Evolutionary conservation across 2,329 filamentous ascomycete genomes (phyloP).

Genomic region (Albifimbria verrucaria): DNA sequence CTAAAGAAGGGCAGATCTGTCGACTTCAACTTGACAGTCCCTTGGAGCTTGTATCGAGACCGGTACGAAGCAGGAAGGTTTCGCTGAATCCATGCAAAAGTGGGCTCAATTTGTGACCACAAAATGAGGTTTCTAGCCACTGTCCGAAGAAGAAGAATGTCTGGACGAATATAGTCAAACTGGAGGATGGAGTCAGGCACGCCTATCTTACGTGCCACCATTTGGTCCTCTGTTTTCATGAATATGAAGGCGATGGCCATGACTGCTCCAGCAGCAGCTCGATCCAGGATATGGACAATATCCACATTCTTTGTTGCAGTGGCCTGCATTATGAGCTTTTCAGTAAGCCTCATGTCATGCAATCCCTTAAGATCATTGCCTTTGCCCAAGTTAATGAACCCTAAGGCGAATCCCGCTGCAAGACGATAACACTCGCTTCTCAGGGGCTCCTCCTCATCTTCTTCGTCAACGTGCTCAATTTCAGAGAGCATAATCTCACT

Average conservation of each 20-base stretch:
- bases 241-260: slow-evolving; percentile 89
- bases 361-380: slow-evolving; percentile 84
- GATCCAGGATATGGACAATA: slow-evolving; percentile 87
- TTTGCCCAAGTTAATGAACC: slow-evolving; percentile 91
- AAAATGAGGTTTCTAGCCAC: slow-evolving; percentile 88
- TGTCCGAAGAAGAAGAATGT: slow-evolving; percentile 86
- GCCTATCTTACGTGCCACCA: slow-evolving; percentile 87
- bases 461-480: slow-evolving; percentile 78
- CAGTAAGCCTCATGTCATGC: slow-evolving; percentile 89
- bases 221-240: slow-evolving; percentile 90
- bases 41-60: slow-evolving; percentile 55
- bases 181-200: slow-evolving; percentile 86
- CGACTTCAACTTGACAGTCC: slow-evolving; percentile 63
- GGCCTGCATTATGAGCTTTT: slow-evolving; percentile 80
- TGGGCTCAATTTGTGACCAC: slow-evolving; percentile 79
- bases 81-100: slow-evolving; percentile 68
- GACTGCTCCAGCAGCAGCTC: slow-evolving; percentile 89
- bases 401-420: slow-evolving; percentile 88
- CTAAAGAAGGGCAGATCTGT: slow-evolving; percentile 90
- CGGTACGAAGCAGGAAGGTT: slow-evolving; percentile 72
- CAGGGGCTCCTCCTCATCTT: slow-evolving; percentile 80
- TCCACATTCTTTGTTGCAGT: slow-evolving; percentile 88
- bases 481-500: slow-evolving; percentile 98
- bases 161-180: slow-evolving; percentile 93
- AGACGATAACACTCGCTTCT: slow-evolving; percentile 95